phyloP scores from a whole-genome alignment of 2,329 filamentous ascomycete genomes.

The Parastagonospora nodorum region DNA sequence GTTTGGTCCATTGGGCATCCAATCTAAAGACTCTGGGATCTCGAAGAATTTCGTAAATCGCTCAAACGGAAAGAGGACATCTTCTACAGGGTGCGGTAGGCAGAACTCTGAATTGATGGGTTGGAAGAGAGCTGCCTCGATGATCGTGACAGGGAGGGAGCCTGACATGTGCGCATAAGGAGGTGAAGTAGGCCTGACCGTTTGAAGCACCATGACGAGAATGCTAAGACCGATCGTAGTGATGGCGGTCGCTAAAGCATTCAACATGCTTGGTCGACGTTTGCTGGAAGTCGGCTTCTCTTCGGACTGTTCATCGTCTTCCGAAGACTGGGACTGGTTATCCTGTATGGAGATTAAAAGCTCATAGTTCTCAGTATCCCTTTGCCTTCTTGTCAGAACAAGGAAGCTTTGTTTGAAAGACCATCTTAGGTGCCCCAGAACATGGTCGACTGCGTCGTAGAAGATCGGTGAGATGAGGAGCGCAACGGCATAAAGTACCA shows the following conservation, averaged over 20 bases:
- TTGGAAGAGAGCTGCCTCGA: conserved; percentile 17
- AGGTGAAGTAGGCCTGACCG: conserved; percentile 15
- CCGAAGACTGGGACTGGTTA: conserved; percentile 3
- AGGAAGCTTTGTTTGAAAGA: conserved; percentile 10
- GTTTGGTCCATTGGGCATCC: conserved; percentile 10
- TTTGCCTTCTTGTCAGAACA: conserved; percentile 5
- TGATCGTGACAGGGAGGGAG: conserved; percentile 19
- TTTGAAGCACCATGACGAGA: conserved; percentile 10
- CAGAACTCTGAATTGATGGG: conserved; percentile 24
- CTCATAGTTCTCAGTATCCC: conserved; percentile 7
- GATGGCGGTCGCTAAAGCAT: conserved; percentile 11
- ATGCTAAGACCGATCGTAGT: conserved; percentile 10
- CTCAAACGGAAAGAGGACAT: conserved; percentile 16
- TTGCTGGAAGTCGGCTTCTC: background rate
- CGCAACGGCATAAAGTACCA: conserved; percentile 10
- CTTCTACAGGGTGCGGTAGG: conserved; percentile 18
- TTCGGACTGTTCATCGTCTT: background rate
- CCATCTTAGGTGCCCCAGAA: conserved; percentile 3
- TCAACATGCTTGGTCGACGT: background rate
- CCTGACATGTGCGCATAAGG: conserved; percentile 25
- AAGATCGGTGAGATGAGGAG: conserved; percentile 13
- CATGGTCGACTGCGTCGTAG: conserved; percentile 13
- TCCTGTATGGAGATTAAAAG: conserved; percentile 14
- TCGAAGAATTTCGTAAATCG: conserved; percentile 15
- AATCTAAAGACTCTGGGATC: conserved; percentile 11